Evolutionary conservation across 2,329 filamentous ascomycete genomes (phyloP), one percentile per base, ranked within the genome.

Genomic region (Alternaria sp.): DNA sequence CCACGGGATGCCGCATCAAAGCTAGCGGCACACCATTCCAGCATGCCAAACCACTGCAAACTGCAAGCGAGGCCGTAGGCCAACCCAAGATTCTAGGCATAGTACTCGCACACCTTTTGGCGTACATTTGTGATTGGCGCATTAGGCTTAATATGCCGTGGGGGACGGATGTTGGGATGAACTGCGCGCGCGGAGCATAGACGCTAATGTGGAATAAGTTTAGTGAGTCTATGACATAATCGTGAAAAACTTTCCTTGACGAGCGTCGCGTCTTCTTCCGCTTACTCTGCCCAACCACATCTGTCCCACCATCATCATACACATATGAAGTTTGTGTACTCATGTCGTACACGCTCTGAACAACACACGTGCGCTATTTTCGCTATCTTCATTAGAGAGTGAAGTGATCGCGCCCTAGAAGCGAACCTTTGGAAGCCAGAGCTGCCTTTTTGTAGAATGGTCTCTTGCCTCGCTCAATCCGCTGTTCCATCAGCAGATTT

Each of bases 391-490:
- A 57, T 30, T 3, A 14, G 41, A 5, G 7, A 1, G 20, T 36
- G 46, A 44, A 44, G 28, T 2, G 9, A n/a, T 5, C 46, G 32
- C 46, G 46, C 14, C 18, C 28, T 22, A 36, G 16, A 18, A 22
- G 36, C 36, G 32, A 34, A 41, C 25, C 28, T 49, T 6, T 18
- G 5, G 11, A 14, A 40, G 30, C 27, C n/a, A 54, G 36, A 16
- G 16, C 6, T 20, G 6, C 14, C 46, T 9, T 44, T n/a, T 49
- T 5, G 34, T 54, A 54, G 14, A 36, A 55, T 44, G 25, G 77
- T 79, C 77, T 79, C 76, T 58, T 73, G 68, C 77, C 77, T 79
- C 77, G 77, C 77, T 79, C 77, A 71, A 68, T 76, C 75, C 59
- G 66, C 69, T 73, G 67, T 60, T 63, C 50, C 54, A 74, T 74